phyloP scores from a whole-genome alignment of 306 rosid species.

The Boehmeria nivea region DNA sequence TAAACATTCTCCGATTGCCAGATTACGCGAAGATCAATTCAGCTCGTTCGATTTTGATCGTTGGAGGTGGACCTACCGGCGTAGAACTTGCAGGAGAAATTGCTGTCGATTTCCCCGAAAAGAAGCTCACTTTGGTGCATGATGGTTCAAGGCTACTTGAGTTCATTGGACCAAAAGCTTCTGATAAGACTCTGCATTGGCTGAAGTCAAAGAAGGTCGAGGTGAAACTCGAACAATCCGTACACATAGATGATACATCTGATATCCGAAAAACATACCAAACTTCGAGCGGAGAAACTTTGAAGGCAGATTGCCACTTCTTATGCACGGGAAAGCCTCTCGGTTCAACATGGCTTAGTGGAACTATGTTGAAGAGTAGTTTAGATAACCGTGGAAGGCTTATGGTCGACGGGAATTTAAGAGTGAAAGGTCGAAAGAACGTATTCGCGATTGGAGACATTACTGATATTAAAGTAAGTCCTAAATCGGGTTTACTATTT shows the following conservation, averaged over 20 bases:
- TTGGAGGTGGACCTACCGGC: conserved; percentile 92
- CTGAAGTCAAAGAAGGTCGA: conserved; percentile 50
- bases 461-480: conserved; percentile 61
- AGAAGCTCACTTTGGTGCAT: conserved; percentile 60
- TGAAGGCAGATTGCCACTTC: conserved; percentile 63
- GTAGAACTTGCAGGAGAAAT: conserved; percentile 88
- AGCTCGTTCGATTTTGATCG: conserved; percentile 60
- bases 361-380: conserved; percentile 33
- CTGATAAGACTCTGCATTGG: conserved; percentile 49
- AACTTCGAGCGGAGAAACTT: conserved; percentile 53
- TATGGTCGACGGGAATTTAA: conserved; percentile 53
- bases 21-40: conserved; percentile 57
- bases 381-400: conserved; percentile 55
- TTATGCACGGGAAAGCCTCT: conserved; percentile 47
- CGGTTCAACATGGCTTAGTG: conserved; percentile 64
- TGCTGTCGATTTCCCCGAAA: conserved; percentile 58
- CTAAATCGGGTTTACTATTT: neutral
- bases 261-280: conserved; percentile 37
- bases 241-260: conserved; percentile 20
- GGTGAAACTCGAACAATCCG: conserved; percentile 51
- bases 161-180: conserved; percentile 69
- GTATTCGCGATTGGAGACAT: conserved; percentile 77
- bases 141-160: conserved; percentile 66
- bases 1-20: too few species aligned
- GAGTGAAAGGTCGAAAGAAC: conserved; percentile 52